These are phyloP conservation scores for Penicillium paneum DNA, from an alignment of 2,329 filamentous ascomycete species.

Conservation along the genomic window DNA sequence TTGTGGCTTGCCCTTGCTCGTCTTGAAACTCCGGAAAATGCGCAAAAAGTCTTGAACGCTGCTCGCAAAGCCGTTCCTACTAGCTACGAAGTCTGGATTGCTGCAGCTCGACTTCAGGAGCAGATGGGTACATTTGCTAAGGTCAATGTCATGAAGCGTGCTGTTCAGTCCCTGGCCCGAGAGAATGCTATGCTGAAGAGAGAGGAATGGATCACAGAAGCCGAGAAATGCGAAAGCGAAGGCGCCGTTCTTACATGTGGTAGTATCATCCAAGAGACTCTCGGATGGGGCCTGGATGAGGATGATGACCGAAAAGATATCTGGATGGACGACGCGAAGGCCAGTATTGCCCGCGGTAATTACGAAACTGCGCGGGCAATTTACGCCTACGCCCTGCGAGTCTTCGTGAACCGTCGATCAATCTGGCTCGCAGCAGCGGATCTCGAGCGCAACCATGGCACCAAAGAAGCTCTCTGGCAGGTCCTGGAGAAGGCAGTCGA, in stretches of 20 bases:
- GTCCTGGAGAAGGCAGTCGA: slow-evolving; percentile 91
- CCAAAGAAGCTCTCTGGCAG: slow-evolving; percentile 75
- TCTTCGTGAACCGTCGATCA: slow-evolving; percentile 83
- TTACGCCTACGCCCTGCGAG: slow-evolving; percentile 81
- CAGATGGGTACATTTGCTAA: slow-evolving; percentile 80
- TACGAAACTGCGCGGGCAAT: slow-evolving; percentile 93
- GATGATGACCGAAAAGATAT: slow-evolving; percentile 94
- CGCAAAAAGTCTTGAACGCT: slow-evolving; percentile 91
- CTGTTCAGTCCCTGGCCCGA: slow-evolving; percentile 79
- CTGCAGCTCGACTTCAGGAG: slow-evolving; percentile 81
- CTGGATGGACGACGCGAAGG: slow-evolving; percentile 90
- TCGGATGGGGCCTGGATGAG: slow-evolving; percentile 90
- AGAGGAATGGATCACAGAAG: slow-evolving; percentile 94
- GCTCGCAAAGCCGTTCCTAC: slow-evolving; percentile 91
- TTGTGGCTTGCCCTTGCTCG: slow-evolving; percentile 92
- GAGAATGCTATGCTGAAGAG: slow-evolving; percentile 96
- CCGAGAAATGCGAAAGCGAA: slow-evolving; percentile 91
- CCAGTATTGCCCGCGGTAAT: slow-evolving; percentile 73
- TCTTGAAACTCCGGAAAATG: slow-evolving; percentile 83
- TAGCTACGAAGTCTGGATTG: slow-evolving; percentile 95
- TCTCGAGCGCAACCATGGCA: slow-evolving; percentile 84
- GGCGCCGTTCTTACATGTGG: slow-evolving; percentile 82
- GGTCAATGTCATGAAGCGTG: slow-evolving; percentile 92
- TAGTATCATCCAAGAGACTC: slow-evolving; percentile 85
- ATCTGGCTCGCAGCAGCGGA: slow-evolving; percentile 90